Conservation (phyloP, 148 eudicot species). For the Pharnaceum exiguum region DNA sequence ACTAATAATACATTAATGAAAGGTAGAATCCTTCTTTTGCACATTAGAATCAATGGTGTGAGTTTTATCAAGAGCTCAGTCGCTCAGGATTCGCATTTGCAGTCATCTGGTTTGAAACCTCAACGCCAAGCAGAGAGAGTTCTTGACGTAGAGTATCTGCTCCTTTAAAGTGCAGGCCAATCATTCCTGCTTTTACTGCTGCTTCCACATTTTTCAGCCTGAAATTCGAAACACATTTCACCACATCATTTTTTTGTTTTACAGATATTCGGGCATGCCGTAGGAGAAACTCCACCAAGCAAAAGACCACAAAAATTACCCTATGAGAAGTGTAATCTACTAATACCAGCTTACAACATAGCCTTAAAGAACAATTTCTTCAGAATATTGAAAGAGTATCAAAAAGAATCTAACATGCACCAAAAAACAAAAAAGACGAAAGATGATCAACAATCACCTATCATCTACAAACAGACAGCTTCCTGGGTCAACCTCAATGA, state of each 20-base stretch:
- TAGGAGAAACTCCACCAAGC: too few relatives aligned
- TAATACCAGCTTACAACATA: too few relatives aligned
- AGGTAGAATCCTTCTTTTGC: too few relatives aligned
- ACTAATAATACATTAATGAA: too few relatives aligned
- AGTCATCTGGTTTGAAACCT: constrained; percentile 23
- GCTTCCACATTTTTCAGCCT: constrained; percentile 82
- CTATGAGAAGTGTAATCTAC: too few relatives aligned
- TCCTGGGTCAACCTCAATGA: constrained; percentile 56
- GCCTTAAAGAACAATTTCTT: too few relatives aligned
- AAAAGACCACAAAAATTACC: too few relatives aligned
- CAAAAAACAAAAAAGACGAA: background rate
- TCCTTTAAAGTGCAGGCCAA: constrained; percentile 69
- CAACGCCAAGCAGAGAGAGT: constrained; percentile 46
- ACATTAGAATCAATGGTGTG: too few relatives aligned
- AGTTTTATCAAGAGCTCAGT: constrained; percentile 8
- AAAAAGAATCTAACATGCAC: too few relatives aligned
- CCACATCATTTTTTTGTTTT: background rate
- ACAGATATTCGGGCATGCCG: background rate
- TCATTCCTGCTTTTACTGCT: constrained; percentile 62
- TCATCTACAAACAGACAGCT: constrained; percentile 86
- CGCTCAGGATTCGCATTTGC: constrained; percentile 1
- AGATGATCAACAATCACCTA: constrained; percentile 35
- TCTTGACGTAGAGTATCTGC: constrained; percentile 49
- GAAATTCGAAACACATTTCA: constrained; percentile 6
- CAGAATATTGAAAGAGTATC: too few relatives aligned